These are phyloP conservation scores for Abrus precatorius DNA, from an alignment of 306 rosid species.

Conservation along the genomic window DNA sequence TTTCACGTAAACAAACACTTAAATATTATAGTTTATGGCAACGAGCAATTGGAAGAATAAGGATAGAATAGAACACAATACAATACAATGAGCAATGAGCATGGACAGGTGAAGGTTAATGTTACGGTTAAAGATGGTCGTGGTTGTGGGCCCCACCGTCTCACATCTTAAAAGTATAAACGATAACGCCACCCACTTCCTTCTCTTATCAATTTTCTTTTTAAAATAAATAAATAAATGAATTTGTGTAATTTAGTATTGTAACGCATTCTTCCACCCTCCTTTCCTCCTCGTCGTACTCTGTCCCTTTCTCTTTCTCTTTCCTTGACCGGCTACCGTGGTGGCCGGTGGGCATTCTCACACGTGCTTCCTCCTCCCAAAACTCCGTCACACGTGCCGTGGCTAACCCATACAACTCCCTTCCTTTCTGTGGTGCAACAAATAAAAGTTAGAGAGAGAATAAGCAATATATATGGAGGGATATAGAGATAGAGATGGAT, in stretches of 20 bases:
- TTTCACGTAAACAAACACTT: not conserved
- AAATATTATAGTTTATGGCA: not conserved
- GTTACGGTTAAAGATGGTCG: conserved; percentile 26
- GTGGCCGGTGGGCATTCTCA: conserved; percentile 50
- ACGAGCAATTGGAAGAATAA: not conserved
- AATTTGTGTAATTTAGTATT: conserved; percentile 10
- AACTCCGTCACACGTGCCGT: conserved; percentile 56
- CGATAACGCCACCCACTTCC: conserved; percentile 52
- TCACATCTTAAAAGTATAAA: conserved; percentile 50
- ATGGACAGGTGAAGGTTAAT: not conserved
- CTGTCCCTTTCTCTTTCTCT: conserved; percentile 61
- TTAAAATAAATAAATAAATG: not conserved
- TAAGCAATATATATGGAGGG: conserved; percentile 44
- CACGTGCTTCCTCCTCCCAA: conserved; percentile 49
- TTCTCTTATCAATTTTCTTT: not conserved
- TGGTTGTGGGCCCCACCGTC: conserved; percentile 41
- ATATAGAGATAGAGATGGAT: not conserved
- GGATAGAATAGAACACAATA: not conserved
- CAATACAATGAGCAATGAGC: not conserved
- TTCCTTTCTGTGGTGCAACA: conserved; percentile 85
- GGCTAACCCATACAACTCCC: conserved; percentile 62
- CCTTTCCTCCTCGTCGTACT: conserved; percentile 79
- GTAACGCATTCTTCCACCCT: conserved; percentile 36
- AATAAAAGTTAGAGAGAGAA: conserved; percentile 78
- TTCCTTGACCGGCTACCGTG: conserved; percentile 59